Base-by-base conservation (phyloP, 2,329 filamentous ascomycete genomes). In the Pseudogymnoascus sp. region DNA sequence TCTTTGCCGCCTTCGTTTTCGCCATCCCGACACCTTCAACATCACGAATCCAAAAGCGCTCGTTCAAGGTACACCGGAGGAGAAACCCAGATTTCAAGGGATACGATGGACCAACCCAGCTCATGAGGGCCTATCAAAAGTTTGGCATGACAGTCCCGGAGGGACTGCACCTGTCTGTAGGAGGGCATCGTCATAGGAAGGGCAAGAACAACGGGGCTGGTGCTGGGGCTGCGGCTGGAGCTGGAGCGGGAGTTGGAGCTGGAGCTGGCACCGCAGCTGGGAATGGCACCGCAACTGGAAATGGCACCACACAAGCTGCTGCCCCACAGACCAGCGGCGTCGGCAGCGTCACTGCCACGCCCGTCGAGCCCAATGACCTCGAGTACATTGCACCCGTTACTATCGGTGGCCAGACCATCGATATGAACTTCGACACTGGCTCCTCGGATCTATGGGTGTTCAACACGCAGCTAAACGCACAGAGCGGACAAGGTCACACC, bases 51-150 rank as follows among this genome's bases (percentile, higher is more conserved):
- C 65, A 71, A 60, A 72, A 71, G 55, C 67, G 71, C 61, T 69
- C 67, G 63, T 74, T 74, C 66, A 72, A 70, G 48, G 69, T 73
- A 41, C 67, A 68, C 48, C 69, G 71, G 61, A 65, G 70, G 10
- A 60, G 66, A 13, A 74, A 74, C 59, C 75, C 75, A n/a, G 77
- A 77, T 62, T 84, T 85, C 70, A 76, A 78, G 21, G 74, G 79
- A 17, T 74, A 72, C 65, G 80, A 88, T 75, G 86, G 87, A n/a
- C 77, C 80, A 5, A 71, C 76, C 63, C 38, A 39, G 27, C 78
- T 92, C 67, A 74, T 81, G 59, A 89, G 84, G 74, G 84, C 87
- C 13, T 87, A 88, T 72, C 75, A 79, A 68, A 92, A 92, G 73
- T 91, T 82, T 73, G 81, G 82, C 65, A 81, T 87, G 74, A 74